Percentiles rank a stretch among this genome's conserved stretches.
phyloP scores from a whole-genome alignment of 2,329 filamentous ascomycete species.

The Emergomyces africanus region DNA sequence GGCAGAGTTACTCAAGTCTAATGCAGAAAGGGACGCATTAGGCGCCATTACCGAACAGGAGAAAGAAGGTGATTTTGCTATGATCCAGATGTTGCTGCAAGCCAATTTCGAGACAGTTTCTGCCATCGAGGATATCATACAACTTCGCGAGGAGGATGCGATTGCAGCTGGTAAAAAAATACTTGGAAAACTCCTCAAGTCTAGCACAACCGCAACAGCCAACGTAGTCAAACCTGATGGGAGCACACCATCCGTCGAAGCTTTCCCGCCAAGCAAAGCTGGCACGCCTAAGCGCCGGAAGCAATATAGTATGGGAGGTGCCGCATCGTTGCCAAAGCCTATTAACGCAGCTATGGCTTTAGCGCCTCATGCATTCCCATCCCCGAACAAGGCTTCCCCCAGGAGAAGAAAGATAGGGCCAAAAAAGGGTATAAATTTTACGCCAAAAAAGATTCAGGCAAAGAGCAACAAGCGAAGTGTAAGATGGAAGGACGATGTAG shows the following conservation, averaged over 20 bases:
- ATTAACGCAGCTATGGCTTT: slow-evolving; percentile 20
- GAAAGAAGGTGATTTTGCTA: slow-evolving; percentile 60
- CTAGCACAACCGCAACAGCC: slow-evolving; percentile 59
- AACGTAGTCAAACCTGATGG: slow-evolving; percentile 89
- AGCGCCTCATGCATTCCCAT: slow-evolving; percentile 30
- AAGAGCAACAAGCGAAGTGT: slow-evolving; percentile 58
- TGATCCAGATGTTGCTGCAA: slow-evolving; percentile 70
- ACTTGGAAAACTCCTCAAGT: slow-evolving; percentile 64
- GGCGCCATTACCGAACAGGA: slow-evolving; percentile 71
- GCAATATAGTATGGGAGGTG: slow-evolving; percentile 31
- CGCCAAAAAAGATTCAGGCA: slow-evolving; percentile 54
- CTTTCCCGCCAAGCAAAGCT: slow-evolving; percentile 55
- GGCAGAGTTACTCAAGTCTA: slow-evolving; percentile 71
- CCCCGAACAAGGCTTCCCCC: slow-evolving; percentile 67
- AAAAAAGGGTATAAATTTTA: slow-evolving; percentile 67
- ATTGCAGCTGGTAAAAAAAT: slow-evolving; percentile 65
- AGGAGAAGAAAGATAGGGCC: slow-evolving; percentile 55
- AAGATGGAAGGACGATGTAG: slow-evolving; percentile 83
- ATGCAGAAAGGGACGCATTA: slow-evolving; percentile 68
- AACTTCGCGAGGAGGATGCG: slow-evolving; percentile 73
- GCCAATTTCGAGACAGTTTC: slow-evolving; percentile 87
- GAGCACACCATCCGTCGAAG: slow-evolving; percentile 35
- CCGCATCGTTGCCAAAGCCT: slow-evolving; percentile 16
- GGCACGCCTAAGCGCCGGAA: slow-evolving; percentile 67
- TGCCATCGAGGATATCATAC: slow-evolving; percentile 66